Evolutionary conservation across 2,329 filamentous ascomycete species (phyloP).

Genomic region (Xylaria sp.): DNA sequence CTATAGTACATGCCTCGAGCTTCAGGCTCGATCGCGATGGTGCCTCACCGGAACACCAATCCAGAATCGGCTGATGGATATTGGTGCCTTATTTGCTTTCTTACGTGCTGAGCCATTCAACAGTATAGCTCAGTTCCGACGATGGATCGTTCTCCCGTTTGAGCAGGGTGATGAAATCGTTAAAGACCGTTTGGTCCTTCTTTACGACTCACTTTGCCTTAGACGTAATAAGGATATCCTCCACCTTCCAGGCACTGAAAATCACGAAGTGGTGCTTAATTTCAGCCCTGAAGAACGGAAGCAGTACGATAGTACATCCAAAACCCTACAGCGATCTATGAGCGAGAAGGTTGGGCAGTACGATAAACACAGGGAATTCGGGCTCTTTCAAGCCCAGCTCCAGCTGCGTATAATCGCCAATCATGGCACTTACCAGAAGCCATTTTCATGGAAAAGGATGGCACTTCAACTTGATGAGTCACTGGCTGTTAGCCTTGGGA

Average conservation of each 20-base stretch:
- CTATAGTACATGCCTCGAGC: slow-evolving; percentile 53
- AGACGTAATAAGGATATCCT: slow-evolving; percentile 55
- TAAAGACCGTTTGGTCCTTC: slow-evolving; percentile 47
- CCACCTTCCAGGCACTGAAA: slow-evolving; percentile 48
- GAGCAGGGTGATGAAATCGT: slow-evolving; percentile 42
- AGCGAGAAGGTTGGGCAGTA: slow-evolving; percentile 50
- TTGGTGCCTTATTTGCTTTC: slow-evolving; percentile 62
- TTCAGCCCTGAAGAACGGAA: slow-evolving; percentile 48
- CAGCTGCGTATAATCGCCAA: slow-evolving; percentile 61
- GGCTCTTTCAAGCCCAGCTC: slow-evolving; percentile 58
- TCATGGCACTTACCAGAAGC: slow-evolving; percentile 59
- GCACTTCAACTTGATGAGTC: slow-evolving; percentile 49
- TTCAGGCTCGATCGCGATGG: slow-evolving; percentile 60
- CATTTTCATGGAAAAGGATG: slow-evolving; percentile 54
- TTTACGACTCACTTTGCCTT: slow-evolving; percentile 54
- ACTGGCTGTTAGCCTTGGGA: slow-evolving; percentile 43
- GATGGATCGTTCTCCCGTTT: slow-evolving; percentile 56
- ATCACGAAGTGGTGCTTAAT: slow-evolving; percentile 42
- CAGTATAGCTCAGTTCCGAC: slow-evolving; percentile 53
- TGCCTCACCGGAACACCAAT: slow-evolving; percentile 64
- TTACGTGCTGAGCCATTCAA: slow-evolving; percentile 56
- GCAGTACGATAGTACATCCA: slow-evolving; percentile 51
- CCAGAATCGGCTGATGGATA: slow-evolving; percentile 63
- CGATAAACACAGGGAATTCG: slow-evolving; percentile 52
- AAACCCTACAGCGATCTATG: slow-evolving; percentile 53